Conservation (phyloP, 164 flowering plant species). For the Dillenia suffruticosa region DNA sequence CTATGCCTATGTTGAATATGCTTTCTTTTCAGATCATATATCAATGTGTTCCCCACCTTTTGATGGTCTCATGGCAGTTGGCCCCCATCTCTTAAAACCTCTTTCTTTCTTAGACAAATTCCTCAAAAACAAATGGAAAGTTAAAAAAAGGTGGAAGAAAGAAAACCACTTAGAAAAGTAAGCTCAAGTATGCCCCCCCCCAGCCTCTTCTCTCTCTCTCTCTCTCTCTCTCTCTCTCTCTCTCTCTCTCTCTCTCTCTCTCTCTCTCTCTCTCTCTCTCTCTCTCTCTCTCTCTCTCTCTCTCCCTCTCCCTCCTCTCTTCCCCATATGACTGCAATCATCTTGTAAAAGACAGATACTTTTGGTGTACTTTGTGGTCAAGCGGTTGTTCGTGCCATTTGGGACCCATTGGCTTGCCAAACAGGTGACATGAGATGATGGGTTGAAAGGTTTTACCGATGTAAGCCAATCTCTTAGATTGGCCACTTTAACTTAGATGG, state of each 20-base stretch:
- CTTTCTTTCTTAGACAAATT: constrained; percentile 4
- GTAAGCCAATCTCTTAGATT: constrained; percentile 22
- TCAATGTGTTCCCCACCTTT: constrained; percentile 80
- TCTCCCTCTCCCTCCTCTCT: too few relatives aligned
- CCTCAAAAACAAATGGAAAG: constrained; percentile 17
- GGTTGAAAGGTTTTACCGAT: constrained; percentile 45
- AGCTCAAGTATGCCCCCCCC: constrained; percentile 10
- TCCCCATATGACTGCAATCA: constrained; percentile 51
- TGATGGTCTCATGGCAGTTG: constrained; percentile 24
- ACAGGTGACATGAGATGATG: constrained; percentile 64
- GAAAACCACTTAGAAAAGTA: constrained; percentile 12
- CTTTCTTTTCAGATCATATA: constrained; percentile 33
- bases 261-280: neutral
- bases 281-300: neutral
- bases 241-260: neutral
- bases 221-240: neutral
- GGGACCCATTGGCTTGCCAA: constrained; percentile 38
- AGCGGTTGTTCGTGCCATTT: constrained; percentile 25
- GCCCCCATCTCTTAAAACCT: constrained; percentile 3
- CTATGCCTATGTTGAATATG: constrained; percentile 26
- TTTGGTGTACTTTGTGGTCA: constrained; percentile 48
- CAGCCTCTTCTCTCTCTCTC: neutral
- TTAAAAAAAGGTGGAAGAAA: constrained; percentile 1
- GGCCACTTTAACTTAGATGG: constrained; percentile 24
- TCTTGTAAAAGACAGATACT: constrained; percentile 38